phyloP scores from a whole-genome alignment of 2,329 filamentous ascomycete genomes.

The Boeremia exigua region DNA sequence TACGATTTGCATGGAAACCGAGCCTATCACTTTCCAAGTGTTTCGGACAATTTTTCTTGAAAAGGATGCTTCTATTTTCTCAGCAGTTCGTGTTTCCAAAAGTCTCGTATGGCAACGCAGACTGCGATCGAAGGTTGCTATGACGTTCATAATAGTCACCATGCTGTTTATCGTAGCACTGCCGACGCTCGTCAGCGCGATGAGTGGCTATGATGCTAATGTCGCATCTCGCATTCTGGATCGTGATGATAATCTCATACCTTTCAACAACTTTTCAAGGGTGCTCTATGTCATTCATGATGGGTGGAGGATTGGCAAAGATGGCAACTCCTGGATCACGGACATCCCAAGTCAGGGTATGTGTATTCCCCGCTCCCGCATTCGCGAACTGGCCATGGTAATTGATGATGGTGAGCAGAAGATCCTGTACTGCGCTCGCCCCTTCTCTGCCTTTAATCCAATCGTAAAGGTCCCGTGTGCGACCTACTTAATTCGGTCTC shows the following conservation, averaged over 20 bases:
- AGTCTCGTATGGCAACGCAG: neutral
- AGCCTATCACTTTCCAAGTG: slow-evolving; percentile 16
- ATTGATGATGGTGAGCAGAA: neutral
- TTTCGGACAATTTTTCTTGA: slow-evolving; percentile 21
- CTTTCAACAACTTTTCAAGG: neutral
- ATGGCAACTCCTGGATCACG: neutral
- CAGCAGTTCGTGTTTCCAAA: neutral
- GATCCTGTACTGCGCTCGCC: neutral
- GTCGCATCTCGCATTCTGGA: slow-evolving; percentile 4
- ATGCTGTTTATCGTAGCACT: slow-evolving; percentile 18
- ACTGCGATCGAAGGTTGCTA: slow-evolving; percentile 16
- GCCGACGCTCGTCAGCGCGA: slow-evolving; percentile 21
- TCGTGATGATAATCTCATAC: neutral
- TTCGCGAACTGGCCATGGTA: too few species aligned
- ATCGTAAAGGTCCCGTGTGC: too few species aligned
- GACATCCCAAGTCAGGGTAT: neutral
- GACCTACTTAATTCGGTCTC: neutral
- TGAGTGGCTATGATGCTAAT: slow-evolving; percentile 22
- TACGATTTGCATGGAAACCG: slow-evolving; percentile 20
- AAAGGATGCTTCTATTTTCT: neutral
- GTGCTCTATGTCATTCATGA: neutral
- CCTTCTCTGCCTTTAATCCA: too few species aligned
- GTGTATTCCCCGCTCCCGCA: too few species aligned
- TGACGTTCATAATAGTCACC: slow-evolving; percentile 17
- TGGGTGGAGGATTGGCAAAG: neutral